These are phyloP conservation scores for Chaetomiaceae sp. DNA, from an alignment of 2,329 filamentous ascomycete species.

Conservation along the genomic window DNA sequence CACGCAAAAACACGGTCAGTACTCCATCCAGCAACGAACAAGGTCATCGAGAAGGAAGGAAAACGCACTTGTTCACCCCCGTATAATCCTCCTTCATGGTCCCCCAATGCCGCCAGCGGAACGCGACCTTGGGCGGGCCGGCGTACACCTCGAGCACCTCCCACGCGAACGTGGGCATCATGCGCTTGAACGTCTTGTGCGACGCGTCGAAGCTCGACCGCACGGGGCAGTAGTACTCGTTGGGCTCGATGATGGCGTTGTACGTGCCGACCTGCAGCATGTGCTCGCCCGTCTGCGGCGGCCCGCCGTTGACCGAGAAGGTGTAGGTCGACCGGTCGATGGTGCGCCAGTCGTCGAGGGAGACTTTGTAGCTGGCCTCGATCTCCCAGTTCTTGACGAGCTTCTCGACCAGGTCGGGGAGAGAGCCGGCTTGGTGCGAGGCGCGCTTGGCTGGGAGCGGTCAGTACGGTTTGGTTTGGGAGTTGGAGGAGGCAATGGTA, in stretches of 20 bases:
- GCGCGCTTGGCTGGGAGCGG: constrained; percentile 50
- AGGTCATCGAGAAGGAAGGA: not conserved
- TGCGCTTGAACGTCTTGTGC: constrained; percentile 67
- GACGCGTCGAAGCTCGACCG: constrained; percentile 58
- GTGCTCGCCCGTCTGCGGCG: constrained; percentile 53
- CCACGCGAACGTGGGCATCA: constrained; percentile 71
- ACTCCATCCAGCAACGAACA: not conserved
- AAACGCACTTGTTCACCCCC: constrained; percentile 53
- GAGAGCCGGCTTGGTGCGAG: constrained; percentile 51
- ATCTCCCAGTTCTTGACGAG: constrained; percentile 72
- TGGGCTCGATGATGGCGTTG: constrained; percentile 61
- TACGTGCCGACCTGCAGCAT: constrained; percentile 67
- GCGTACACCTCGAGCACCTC: constrained; percentile 66
- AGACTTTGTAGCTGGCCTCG: constrained; percentile 63
- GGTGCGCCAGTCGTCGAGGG: constrained; percentile 60
- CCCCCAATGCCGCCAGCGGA: constrained; percentile 67
- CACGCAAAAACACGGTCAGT: not conserved
- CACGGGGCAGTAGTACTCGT: constrained; percentile 60
- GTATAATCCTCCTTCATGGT: constrained; percentile 63
- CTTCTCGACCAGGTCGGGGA: constrained; percentile 61
- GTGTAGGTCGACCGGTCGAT: constrained; percentile 56
- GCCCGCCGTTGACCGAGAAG: constrained; percentile 60
- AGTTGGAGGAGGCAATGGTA: not conserved
- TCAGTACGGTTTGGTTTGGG: no score
- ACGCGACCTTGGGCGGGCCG: constrained; percentile 57